Evolutionary conservation across 345 rosid species (phyloP).

Genomic region (Toxicodendron radicans): DNA sequence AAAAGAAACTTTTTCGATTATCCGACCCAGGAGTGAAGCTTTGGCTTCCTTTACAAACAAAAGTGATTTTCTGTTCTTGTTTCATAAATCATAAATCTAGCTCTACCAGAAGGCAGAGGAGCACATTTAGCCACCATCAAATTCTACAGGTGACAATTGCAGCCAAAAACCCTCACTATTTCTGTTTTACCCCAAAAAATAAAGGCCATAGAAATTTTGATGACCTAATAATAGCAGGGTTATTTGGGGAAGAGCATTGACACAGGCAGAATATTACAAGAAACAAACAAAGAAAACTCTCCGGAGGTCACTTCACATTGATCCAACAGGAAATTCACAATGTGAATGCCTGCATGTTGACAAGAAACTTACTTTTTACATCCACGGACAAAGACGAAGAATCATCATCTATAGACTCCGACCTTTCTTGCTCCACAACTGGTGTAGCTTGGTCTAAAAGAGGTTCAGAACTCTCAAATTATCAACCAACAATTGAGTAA

Average conservation of each 20-base stretch:
- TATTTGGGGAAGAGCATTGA: neutral
- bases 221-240: neutral
- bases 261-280: neutral
- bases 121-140: neutral
- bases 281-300: constrained; percentile 4
- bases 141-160: neutral
- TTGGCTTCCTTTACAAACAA: neutral
- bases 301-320: neutral
- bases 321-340: neutral
- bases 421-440: constrained; percentile 32
- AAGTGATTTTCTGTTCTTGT: neutral
- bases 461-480: constrained; percentile 35
- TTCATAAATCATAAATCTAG: neutral
- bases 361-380: constrained; percentile 37
- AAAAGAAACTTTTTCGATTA: neutral
- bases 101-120: too few species aligned
- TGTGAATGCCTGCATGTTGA: neutral
- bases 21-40: neutral
- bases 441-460: constrained; percentile 38
- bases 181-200: neutral
- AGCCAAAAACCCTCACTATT: neutral
- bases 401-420: constrained; percentile 31
- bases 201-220: neutral
- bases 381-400: constrained; percentile 30
- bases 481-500: constrained; percentile 16